phyloP scores from a whole-genome alignment of 495 filamentous ascomycete genomes.

The Emericellopsis terricola region DNA sequence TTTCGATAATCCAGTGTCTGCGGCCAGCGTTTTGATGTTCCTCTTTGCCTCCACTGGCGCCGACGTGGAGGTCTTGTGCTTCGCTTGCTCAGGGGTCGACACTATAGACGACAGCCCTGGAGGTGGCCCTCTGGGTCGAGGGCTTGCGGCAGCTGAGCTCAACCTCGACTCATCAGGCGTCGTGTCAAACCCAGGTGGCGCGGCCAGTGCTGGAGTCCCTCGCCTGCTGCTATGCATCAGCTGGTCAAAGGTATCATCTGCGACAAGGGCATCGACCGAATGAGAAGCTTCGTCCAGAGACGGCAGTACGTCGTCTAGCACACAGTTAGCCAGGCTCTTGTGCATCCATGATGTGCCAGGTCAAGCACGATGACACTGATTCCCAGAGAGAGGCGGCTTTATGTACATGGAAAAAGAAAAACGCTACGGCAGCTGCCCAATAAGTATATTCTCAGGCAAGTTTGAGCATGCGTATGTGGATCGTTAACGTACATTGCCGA shows the following conservation, averaged over 20 bases:
- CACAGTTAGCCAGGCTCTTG: slow-evolving; percentile 20
- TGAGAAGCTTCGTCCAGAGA: slow-evolving; percentile 32
- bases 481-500: no score
- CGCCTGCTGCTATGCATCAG: no score
- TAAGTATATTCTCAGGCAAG: no score
- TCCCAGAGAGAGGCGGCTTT: no score
- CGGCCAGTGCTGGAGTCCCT: no score
- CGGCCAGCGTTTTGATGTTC: slow-evolving; percentile 24
- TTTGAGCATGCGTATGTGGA: no score
- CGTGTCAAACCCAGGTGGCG: not conserved
- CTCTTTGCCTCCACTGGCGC: slow-evolving; percentile 24
- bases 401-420: no score
- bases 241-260: slow-evolving; percentile 26
- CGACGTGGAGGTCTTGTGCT: not conserved
- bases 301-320: slow-evolving; percentile 28
- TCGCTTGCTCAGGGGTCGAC: not conserved
- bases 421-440: no score
- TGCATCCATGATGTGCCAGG: no score
- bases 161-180: not conserved
- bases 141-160: not conserved
- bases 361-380: no score
- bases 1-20: slow-evolving; percentile 25
- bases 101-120: not conserved
- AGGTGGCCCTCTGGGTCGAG: not conserved
- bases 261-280: slow-evolving; percentile 38